Evolutionary conservation across 345 rosid species (phyloP), one percentile per base, ranked within the genome.

Genomic region (Anastatica hierochuntica): DNA sequence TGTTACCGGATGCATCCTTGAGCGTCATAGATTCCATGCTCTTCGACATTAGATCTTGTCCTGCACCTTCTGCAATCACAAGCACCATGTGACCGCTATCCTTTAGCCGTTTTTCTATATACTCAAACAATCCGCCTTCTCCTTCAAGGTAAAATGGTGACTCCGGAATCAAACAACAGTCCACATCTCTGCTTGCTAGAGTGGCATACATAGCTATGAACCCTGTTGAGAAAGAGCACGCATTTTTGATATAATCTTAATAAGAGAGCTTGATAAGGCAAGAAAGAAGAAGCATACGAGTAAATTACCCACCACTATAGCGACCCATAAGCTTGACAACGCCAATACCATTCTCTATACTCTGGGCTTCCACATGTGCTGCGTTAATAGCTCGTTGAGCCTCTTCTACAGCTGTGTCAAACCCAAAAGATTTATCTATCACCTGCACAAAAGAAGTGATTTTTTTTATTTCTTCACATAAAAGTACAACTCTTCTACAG

Each of bases 181-280:
- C 92, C 56, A 86, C 95, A 63, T 86, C 95, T 56, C 95, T 74
- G 60, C 92, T 86, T 14, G 95, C 95, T 58, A 86, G 83, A 36
- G 95, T 86, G 38, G 95, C 95, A 34, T 81, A 19, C 95, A 86
- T 83, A 1, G 92, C 95, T 59, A 83, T 86, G 50, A 83, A 86
- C 44, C 90, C 95, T 85, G 70, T 64, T 51, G 13, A 20, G 6
- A 23, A 23, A 29, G 9, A 13, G 1, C 5, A 16, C 1, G 0
- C 20, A 31, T 44, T 56, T 47, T 27, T 47, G 44, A 64, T 14
- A 12, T 30, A 30, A n/a, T 10, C 17, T 36, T 18, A 43, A 5
- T 44, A 16, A 16, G n/a, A 53, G 19, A 62, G 47, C 19, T 63
- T 54, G 12, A 18, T 7, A 31, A 63, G 24, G 18, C 7, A 1